Evolutionary conservation across 1,284 basidiomycete species (phyloP).

Genomic region (Kwoniella shivajii): DNA sequence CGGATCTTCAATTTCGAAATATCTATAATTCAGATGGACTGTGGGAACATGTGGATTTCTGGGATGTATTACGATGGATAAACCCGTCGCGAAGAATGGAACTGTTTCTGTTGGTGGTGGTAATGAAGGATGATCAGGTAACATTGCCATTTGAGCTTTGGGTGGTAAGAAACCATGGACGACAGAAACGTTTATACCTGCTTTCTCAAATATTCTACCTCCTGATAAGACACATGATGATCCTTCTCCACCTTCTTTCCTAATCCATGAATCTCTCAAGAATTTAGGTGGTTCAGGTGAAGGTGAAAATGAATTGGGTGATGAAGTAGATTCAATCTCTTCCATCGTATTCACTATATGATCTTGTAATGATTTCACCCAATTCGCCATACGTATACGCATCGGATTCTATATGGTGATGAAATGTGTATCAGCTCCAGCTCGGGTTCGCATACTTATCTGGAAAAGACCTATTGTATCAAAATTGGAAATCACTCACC

Average conservation of each 20-base stretch:
- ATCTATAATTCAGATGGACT: constrained; percentile 96
- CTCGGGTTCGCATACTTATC: neutral
- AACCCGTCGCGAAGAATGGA: constrained; percentile 91
- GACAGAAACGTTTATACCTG: constrained; percentile 92
- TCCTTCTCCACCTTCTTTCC: constrained; percentile 77
- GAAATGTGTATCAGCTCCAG: constrained; percentile 7
- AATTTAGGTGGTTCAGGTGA: constrained; percentile 59
- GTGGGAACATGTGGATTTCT: constrained; percentile 88
- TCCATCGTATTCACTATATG: constrained; percentile 80
- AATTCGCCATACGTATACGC: constrained; percentile 78
- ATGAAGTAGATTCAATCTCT: constrained; percentile 70
- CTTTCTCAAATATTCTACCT: constrained; percentile 84
- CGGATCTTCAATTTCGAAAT: constrained; percentile 84
- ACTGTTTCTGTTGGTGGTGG: constrained; percentile 66
- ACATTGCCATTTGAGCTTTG: constrained; percentile 89
- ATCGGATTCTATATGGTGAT: constrained; percentile 58
- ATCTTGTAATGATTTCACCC: constrained; percentile 77
- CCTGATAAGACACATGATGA: constrained; percentile 83
- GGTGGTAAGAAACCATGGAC: constrained; percentile 88
- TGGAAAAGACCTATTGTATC: neutral
- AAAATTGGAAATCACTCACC: constrained; percentile 30
- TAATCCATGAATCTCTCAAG: constrained; percentile 83
- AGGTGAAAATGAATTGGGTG: constrained; percentile 40
- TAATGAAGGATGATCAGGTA: constrained; percentile 76
- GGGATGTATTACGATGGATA: constrained; percentile 92